Evolutionary conservation across 163 green algal genomes (phyloP).

Genomic region (Chlamydomonas reinhardtii): DNA sequence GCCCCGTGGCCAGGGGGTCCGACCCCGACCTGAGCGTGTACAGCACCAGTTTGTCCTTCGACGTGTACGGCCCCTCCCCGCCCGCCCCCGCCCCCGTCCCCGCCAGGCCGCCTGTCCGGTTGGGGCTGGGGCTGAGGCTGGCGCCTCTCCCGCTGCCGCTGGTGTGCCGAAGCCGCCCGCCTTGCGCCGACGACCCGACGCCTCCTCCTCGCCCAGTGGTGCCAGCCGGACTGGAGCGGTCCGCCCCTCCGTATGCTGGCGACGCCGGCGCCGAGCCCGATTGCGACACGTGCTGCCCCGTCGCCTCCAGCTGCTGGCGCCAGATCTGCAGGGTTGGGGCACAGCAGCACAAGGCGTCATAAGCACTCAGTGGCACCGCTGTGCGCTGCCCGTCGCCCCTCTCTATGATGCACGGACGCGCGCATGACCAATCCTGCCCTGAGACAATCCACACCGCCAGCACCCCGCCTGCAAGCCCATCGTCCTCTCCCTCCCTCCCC

Average conservation of each 20-base stretch:
- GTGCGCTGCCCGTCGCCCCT: no score
- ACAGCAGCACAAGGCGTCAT: no score
- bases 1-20: slow-evolving; percentile 8
- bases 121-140: not conserved
- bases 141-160: not conserved
- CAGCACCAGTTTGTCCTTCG: slow-evolving; percentile 42
- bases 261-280: no score
- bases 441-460: no score
- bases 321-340: not conserved
- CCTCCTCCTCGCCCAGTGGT: not conserved
- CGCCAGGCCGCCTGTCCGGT: not conserved
- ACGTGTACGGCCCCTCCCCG: not conserved
- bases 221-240: no score
- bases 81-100: not conserved
- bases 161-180: no score
- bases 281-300: not conserved
- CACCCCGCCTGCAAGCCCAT: no score
- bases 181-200: not conserved
- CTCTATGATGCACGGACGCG: no score
- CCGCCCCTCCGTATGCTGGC: no score
- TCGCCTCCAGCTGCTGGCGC: slow-evolving; percentile 32
- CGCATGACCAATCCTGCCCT: no score
- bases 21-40: slow-evolving; percentile 35
- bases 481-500: no score
- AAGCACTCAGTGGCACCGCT: no score